phyloP scores from a whole-genome alignment of 148 eudicot species.

The Beta vulgaris region DNA sequence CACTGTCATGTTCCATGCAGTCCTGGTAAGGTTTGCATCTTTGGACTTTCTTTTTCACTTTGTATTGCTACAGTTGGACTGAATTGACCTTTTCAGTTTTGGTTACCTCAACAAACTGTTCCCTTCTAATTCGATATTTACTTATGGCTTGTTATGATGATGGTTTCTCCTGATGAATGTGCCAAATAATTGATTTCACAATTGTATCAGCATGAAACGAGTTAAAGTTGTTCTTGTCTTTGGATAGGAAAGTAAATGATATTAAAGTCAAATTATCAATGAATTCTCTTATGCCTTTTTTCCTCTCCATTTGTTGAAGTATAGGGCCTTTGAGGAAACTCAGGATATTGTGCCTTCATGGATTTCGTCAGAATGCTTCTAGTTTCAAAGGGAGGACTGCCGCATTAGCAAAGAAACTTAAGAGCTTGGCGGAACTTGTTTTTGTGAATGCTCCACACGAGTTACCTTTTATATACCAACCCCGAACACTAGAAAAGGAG shows the following conservation, averaged over 20 bases:
- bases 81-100: neutral
- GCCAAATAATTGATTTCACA: too few species aligned
- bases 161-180: neutral
- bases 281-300: neutral
- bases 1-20: slow-evolving; percentile 19
- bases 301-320: slow-evolving; percentile 15
- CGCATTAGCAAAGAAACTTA: slow-evolving; percentile 84
- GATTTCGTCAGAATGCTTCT: slow-evolving; percentile 96
- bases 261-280: neutral
- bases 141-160: neutral
- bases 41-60: neutral
- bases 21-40: slow-evolving; percentile 45
- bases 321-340: slow-evolving; percentile 56
- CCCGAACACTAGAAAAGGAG: slow-evolving; percentile 26
- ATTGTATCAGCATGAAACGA: too few species aligned
- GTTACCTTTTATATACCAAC: slow-evolving; percentile 80
- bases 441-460: slow-evolving; percentile 88
- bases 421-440: slow-evolving; percentile 72
- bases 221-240: neutral
- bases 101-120: neutral
- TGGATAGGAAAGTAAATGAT: neutral
- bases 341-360: slow-evolving; percentile 86
- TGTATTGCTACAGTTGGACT: neutral
- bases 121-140: neutral
- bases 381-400: slow-evolving; percentile 87